Evolutionary conservation across 306 rosid genomes (phyloP).

Genomic region (Pterocarpus santalinus): DNA sequence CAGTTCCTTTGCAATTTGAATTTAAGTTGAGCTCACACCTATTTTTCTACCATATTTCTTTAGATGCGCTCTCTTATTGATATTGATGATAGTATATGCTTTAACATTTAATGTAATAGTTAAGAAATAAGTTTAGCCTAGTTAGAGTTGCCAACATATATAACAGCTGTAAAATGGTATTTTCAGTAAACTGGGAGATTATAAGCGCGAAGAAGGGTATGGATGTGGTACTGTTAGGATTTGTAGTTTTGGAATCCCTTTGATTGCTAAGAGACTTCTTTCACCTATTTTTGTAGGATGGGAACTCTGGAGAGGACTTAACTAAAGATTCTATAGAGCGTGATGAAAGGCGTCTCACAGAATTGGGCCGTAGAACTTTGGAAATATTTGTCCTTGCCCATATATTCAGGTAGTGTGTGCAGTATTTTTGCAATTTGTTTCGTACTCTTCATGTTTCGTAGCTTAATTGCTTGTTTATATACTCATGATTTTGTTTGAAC

Average conservation of each 20-base stretch:
- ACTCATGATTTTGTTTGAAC: conserved; percentile 8
- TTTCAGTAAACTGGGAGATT: conserved; percentile 3
- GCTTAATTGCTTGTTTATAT: conserved; percentile 34
- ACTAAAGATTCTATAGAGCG: conserved; percentile 95
- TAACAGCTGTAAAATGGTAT: conserved; percentile 34
- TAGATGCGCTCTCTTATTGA: conserved; percentile 28
- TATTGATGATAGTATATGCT: conserved; percentile 1
- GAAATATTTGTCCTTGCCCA: conserved; percentile 98
- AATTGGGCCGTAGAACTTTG: conserved; percentile 97
- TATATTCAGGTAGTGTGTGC: conserved; percentile 74
- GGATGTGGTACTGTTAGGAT: conserved; percentile 27
- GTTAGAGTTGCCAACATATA: conserved; percentile 26
- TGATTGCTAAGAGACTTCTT: conserved; percentile 36
- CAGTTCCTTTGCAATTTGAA: conserved; percentile 4
- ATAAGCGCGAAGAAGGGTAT: conserved; percentile 21
- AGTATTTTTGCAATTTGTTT: conserved; percentile 19
- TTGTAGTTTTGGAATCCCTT: conserved; percentile 37
- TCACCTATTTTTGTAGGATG: conserved; percentile 67
- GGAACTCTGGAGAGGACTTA: conserved; percentile 93
- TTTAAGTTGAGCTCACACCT: conserved; percentile 24
- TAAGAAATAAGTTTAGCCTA: conserved; percentile 31
- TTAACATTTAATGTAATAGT: conserved; percentile 12
- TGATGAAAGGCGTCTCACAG: conserved; percentile 96
- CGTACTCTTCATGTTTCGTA: conserved; percentile 19
- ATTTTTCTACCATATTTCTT: conserved; percentile 30